These are phyloP conservation scores for Fragaria nilgerrensis DNA, from an alignment of 306 rosid species.

Conservation along the genomic window DNA sequence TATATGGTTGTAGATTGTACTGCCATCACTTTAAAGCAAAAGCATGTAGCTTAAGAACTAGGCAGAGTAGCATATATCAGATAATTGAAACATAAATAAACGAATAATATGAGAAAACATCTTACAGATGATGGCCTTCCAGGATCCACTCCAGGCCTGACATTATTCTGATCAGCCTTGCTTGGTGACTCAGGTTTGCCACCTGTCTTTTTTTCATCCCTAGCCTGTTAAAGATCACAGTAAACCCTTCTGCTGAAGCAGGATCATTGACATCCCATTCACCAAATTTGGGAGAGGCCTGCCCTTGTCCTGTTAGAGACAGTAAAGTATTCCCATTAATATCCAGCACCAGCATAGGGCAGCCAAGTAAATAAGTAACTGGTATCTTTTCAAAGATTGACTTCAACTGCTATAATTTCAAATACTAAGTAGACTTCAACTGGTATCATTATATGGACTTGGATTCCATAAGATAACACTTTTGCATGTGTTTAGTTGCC, in stretches of 20 bases:
- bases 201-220: conserved; percentile 97
- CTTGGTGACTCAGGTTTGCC: conserved; percentile 91
- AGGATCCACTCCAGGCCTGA: conserved; percentile 57
- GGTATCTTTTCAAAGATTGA: neutral
- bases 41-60: neutral
- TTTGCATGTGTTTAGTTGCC: neutral
- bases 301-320: conserved; percentile 76
- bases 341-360: neutral
- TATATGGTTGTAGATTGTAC: conserved; percentile 8
- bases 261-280: conserved; percentile 99
- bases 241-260: conserved; percentile 98
- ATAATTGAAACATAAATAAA: neutral
- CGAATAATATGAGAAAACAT: conserved; percentile 21
- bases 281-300: conserved; percentile 93
- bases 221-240: conserved; percentile 96
- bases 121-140: conserved; percentile 78
- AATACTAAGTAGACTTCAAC: neutral
- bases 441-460: neutral
- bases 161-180: conserved; percentile 59
- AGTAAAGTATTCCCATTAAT: neutral
- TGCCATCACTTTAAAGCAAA: conserved; percentile 17
- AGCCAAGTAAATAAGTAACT: neutral
- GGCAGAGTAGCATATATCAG: conserved; percentile 9
- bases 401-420: neutral
- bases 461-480: neutral